Percentiles rank a stretch among this genome's conserved stretches.
Conservation (phyloP, 805 yeast genomes). For the Groenewaldozyma salmanticensis region DNA sequence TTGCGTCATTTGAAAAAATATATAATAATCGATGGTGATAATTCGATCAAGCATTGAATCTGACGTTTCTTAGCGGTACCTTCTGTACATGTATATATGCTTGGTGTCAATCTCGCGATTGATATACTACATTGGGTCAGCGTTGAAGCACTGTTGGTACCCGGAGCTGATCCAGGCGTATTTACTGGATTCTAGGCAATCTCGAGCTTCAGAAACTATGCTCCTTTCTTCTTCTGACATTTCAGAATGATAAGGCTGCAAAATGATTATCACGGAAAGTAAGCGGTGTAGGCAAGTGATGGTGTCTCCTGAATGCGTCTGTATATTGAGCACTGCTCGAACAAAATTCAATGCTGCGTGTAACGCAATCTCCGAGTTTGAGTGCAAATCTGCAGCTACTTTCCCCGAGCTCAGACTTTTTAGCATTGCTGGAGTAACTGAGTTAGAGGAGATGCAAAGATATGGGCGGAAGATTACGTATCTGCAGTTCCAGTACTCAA, state of each 20-base stretch:
- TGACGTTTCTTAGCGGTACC: no score
- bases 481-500: slow-evolving; percentile 1
- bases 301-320: not conserved
- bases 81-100: no score
- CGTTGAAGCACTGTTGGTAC: not conserved
- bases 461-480: not conserved
- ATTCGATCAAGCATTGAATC: no score
- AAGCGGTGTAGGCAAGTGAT: not conserved
- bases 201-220: not conserved
- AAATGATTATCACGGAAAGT: not conserved
- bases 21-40: no score
- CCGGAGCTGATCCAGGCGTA: not conserved
- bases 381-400: not conserved
- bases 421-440: not conserved
- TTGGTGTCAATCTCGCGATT: no score
- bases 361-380: no score
- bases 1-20: no score
- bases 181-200: not conserved
- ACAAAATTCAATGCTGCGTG: not conserved
- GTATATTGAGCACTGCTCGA: not conserved
- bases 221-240: no score
- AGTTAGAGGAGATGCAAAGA: not conserved
- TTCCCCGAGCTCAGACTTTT: not conserved
- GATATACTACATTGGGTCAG: no score
- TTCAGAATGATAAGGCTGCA: not conserved